phyloP scores from a whole-genome alignment of 768 basidiomycete species.

The Lactarius vividus region DNA sequence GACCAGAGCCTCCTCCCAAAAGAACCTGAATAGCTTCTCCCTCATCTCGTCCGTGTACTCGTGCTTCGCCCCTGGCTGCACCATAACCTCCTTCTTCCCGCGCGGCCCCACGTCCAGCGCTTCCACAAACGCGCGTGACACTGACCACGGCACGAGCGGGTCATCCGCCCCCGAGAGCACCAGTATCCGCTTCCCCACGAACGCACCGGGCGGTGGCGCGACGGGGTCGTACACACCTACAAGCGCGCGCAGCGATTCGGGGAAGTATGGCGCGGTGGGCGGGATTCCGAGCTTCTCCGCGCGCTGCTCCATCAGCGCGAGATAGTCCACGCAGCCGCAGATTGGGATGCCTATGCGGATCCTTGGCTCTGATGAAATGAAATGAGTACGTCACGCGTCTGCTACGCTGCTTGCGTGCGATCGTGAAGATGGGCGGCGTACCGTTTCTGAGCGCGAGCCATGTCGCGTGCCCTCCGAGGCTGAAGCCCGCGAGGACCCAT shows the following conservation, averaged over 20 bases:
- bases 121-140: conserved; percentile 34
- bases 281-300: conserved; percentile 45
- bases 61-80: conserved; percentile 37
- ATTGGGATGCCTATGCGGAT: conserved; percentile 45
- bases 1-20: conserved; percentile 28
- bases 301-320: conserved; percentile 52
- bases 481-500: conserved; percentile 75
- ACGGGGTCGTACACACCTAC: conserved; percentile 48
- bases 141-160: conserved; percentile 37
- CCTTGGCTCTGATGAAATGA: conserved; percentile 38
- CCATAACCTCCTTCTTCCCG: conserved; percentile 35
- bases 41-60: conserved; percentile 39
- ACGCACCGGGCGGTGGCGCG: conserved; percentile 48
- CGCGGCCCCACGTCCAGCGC: conserved; percentile 30
- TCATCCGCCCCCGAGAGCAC: conserved; percentile 59
- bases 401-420: background rate
- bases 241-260: conserved; percentile 49
- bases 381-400: background rate
- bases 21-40: conserved; percentile 28
- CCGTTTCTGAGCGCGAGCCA: conserved; percentile 66
- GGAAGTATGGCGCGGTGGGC: conserved; percentile 54
- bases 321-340: conserved; percentile 70
- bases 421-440: conserved; percentile 40
- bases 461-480: conserved; percentile 81
- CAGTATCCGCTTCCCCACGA: conserved; percentile 69